Percentiles rank a stretch among this genome's conserved stretches.
These are phyloP conservation scores for Irpex sp. DNA, from an alignment of 1,284 basidiomycete genomes.

Conservation along the genomic window DNA sequence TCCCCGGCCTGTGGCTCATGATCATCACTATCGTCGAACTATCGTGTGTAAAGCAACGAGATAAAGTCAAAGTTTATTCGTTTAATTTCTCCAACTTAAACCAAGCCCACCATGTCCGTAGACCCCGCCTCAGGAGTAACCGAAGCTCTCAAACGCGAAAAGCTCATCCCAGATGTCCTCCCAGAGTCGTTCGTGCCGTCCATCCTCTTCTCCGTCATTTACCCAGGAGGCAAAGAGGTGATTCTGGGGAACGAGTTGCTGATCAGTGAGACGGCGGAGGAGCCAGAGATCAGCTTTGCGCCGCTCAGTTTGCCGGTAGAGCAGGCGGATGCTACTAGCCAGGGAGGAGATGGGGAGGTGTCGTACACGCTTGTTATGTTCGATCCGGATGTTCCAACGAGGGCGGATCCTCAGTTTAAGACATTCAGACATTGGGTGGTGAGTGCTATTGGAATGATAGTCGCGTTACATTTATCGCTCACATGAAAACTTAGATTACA, in stretches of 20 bases:
- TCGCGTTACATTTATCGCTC: neutral
- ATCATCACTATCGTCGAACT: too few species aligned
- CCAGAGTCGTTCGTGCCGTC: slow-evolving; percentile 44
- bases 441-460: slow-evolving; percentile 21
- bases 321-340: slow-evolving; percentile 18
- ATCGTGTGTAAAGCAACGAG: neutral
- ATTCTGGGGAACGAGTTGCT: slow-evolving; percentile 47
- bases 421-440: slow-evolving; percentile 70
- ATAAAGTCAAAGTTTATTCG: too few species aligned
- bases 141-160: slow-evolving; percentile 34
- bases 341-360: slow-evolving; percentile 30
- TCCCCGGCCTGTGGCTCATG: too few species aligned
- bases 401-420: slow-evolving; percentile 48
- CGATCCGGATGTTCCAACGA: slow-evolving; percentile 67
- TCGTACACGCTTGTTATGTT: slow-evolving; percentile 60
- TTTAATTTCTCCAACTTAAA: neutral
- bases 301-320: slow-evolving; percentile 38
- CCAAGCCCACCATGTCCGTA: slow-evolving; percentile 11
- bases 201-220: slow-evolving; percentile 50
- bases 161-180: slow-evolving; percentile 58
- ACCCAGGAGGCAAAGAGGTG: slow-evolving; percentile 47
- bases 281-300: slow-evolving; percentile 48
- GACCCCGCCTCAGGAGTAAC: slow-evolving; percentile 41
- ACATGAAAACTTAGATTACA: slow-evolving; percentile 38
- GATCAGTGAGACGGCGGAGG: slow-evolving; percentile 43